These are phyloP conservation scores for Ophiorrhiza pumila DNA, from an alignment of 257 asterid genomes.

Conservation along the genomic window DNA sequence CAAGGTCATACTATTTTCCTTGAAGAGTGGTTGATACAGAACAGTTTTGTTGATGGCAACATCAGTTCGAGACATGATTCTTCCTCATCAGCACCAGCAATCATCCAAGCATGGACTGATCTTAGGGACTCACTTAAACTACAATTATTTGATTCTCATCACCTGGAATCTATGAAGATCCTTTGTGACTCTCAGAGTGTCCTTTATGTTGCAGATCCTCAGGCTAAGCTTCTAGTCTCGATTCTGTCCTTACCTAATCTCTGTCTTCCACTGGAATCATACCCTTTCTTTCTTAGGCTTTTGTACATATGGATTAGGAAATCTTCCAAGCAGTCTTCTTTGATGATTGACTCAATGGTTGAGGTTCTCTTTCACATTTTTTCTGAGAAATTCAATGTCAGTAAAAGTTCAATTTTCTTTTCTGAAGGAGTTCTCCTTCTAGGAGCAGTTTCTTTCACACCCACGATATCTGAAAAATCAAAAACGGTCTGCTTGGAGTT, in stretches of 20 bases:
- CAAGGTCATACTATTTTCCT: conserved; percentile 56
- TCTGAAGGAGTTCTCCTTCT: conserved; percentile 79
- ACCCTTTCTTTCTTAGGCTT: conserved; percentile 68
- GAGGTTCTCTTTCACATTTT: conserved; percentile 43
- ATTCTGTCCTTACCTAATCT: conserved; percentile 53
- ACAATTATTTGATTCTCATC: conserved; percentile 48
- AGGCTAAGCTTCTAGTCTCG: conserved; percentile 76
- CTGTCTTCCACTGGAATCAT: conserved; percentile 56
- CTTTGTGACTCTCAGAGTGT: conserved; percentile 59
- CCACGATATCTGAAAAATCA: conserved; percentile 58
- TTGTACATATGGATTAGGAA: conserved; percentile 79
- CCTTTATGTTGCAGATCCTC: conserved; percentile 88
- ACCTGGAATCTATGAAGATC: conserved; percentile 53
- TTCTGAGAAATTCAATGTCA: conserved; percentile 34
- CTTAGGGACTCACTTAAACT: conserved; percentile 61
- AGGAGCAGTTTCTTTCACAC: conserved; percentile 65
- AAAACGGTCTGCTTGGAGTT: conserved; percentile 61
- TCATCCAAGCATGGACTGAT: conserved; percentile 94
- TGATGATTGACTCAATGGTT: conserved; percentile 49
- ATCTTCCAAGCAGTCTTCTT: conserved; percentile 59
- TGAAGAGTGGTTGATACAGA: conserved; percentile 73
- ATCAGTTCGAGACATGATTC: conserved; percentile 27
- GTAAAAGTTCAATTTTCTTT: conserved; percentile 40
- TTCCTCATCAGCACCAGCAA: no score
- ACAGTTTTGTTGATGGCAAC: conserved; percentile 28